phyloP scores from a whole-genome alignment of 495 filamentous ascomycete species.

The Opeltia flavorubescens region DNA sequence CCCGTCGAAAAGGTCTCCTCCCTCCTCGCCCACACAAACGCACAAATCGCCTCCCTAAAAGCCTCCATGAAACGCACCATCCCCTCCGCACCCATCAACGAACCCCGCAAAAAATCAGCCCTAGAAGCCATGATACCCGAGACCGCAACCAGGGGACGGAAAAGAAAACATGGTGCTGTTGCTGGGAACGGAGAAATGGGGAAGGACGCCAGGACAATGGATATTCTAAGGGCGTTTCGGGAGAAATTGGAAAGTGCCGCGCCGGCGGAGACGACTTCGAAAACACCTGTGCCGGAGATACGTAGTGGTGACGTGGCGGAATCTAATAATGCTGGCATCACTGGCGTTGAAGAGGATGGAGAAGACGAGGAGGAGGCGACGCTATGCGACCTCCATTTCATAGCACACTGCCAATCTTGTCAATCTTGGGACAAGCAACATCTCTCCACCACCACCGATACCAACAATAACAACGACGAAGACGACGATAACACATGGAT shows the following conservation, averaged over 20 bases:
- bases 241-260: slow-evolving; percentile 55
- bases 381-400: slow-evolving; percentile 84
- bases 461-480: slow-evolving; percentile 33
- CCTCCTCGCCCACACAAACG: slow-evolving; percentile 67
- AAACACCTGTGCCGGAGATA: slow-evolving; percentile 16
- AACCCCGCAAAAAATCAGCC: slow-evolving; percentile 47
- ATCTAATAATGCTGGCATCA: neutral
- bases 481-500: slow-evolving; percentile 51
- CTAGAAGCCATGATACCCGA: slow-evolving; percentile 73
- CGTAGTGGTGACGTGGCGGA: neutral
- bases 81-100: slow-evolving; percentile 38
- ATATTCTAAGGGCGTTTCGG: slow-evolving; percentile 62
- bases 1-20: slow-evolving; percentile 37
- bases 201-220: slow-evolving; percentile 49
- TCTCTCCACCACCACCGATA: slow-evolving; percentile 10
- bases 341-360: slow-evolving; percentile 18
- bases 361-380: slow-evolving; percentile 48
- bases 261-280: slow-evolving; percentile 19
- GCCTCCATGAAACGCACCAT: slow-evolving; percentile 80
- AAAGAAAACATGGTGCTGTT: slow-evolving; percentile 48
- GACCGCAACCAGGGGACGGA: slow-evolving; percentile 66
- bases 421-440: slow-evolving; percentile 52
- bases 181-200: slow-evolving; percentile 26
- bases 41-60: slow-evolving; percentile 80
- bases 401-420: slow-evolving; percentile 85